Base-by-base conservation (phyloP, 2,329 filamentous ascomycete genomes). In the Clarireedia homoeocarpa region DNA sequence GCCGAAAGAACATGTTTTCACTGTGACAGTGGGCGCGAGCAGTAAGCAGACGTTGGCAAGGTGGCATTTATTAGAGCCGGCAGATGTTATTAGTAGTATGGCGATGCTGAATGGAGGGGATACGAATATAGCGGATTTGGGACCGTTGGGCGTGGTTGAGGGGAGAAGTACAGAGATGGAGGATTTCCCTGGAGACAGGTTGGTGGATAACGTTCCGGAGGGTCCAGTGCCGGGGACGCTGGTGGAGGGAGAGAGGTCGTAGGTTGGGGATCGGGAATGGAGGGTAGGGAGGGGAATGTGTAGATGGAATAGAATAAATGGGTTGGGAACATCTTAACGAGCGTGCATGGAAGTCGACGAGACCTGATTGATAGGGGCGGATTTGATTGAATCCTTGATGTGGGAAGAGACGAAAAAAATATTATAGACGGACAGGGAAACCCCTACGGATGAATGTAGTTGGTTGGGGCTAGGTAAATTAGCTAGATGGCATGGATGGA, bases 11-110 rank as follows among this genome's bases (percentile, higher is more conserved):
- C 82, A 91, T 66, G 82, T 95, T 60, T 97, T 95, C 73, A 89
- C 90, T 2, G 89, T 95, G 45, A 96, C 91, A 0, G 89, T 97
- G 2, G 94, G 94, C 2, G 87, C 91, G 5, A 94, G 88, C 72
- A 91, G 87, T 55, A 96, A 96, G 77, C 86, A 91, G 67, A 97
- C 94, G 2, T 77, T 95, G 55, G 94, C 94, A 15, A 85, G 84
- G 63, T 96, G 89, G 85, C 91, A 96, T 71, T 75, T 97, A 10
- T 78, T 95, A 7, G 91, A 96, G 70, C 91, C 94, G 0, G 77
- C 84, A 57, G 91, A 97, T 70, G 91, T 97, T 55, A 86, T 97
- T 63, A 85, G 88, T 62, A 79, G 76, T 58, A 75, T 82, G 38
- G 75, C 80, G 4, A 73, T 85, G 24, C 73, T 86, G 5, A 65